phyloP scores from a whole-genome alignment of 305 asterid genomes.

The Withania somnifera region DNA sequence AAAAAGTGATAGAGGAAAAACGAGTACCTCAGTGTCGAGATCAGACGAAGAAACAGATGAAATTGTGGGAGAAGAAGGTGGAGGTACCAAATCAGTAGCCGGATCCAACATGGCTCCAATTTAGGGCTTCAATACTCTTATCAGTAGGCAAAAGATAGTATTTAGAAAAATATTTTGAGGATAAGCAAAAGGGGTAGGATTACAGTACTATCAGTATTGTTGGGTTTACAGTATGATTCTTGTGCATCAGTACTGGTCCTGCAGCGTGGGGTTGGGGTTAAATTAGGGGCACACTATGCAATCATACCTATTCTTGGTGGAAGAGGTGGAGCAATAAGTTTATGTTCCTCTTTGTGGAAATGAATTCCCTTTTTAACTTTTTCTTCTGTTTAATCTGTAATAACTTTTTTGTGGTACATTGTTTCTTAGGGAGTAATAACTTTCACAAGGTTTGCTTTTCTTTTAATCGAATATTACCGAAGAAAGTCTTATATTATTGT shows the following conservation, averaged over 20 bases:
- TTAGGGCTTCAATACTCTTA: background rate
- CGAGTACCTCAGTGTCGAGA: constrained; percentile 68
- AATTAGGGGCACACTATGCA: background rate
- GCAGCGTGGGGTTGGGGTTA: background rate
- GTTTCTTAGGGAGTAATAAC: background rate
- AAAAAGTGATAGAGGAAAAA: background rate
- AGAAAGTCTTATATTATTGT: background rate
- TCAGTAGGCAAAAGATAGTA: too few species aligned
- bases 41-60: constrained; percentile 82
- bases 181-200: background rate
- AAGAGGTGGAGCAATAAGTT: background rate
- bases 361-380: background rate
- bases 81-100: constrained; percentile 41
- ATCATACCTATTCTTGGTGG: background rate
- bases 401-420: background rate
- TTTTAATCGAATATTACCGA: rapidly evolving
- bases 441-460: background rate
- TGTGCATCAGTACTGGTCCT: constrained; percentile 4
- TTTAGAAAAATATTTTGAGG: background rate
- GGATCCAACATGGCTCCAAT: constrained; percentile 45
- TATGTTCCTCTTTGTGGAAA: background rate
- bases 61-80: constrained; percentile 58
- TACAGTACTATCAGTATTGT: background rate
- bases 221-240: background rate
- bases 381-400: too few species aligned